These are phyloP conservation scores for Hygrophorus pudorinus DNA, from an alignment of 768 basidiomycete genomes.

Conservation along the genomic window DNA sequence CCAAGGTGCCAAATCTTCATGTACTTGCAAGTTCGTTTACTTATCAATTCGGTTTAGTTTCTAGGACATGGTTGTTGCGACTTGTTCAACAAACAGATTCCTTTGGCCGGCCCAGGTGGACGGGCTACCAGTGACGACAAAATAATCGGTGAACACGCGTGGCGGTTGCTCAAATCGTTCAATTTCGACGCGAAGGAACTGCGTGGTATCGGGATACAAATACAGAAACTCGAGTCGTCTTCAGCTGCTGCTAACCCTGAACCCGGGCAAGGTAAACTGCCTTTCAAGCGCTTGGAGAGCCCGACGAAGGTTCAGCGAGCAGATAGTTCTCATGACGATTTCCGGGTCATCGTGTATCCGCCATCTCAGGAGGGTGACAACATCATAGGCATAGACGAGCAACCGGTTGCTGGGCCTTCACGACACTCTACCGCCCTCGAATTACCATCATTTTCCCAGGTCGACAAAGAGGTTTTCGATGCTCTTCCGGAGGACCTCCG, in stretches of 20 bases:
- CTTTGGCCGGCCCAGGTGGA: slow-evolving; percentile 50
- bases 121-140: slow-evolving; percentile 63
- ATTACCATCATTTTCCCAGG: slow-evolving; percentile 66
- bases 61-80: slow-evolving; percentile 87
- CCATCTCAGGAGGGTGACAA: slow-evolving; percentile 11
- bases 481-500: slow-evolving; percentile 64
- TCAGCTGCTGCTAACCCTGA: slow-evolving; percentile 22
- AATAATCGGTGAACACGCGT: slow-evolving; percentile 68
- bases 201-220: slow-evolving; percentile 87
- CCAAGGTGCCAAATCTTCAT: slow-evolving; percentile 51
- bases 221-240: slow-evolving; percentile 71
- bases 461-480: slow-evolving; percentile 61
- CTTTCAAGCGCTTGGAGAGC: slow-evolving; percentile 34
- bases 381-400: slow-evolving; percentile 4
- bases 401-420: slow-evolving; percentile 11
- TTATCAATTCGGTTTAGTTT: slow-evolving; percentile 40
- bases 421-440: slow-evolving; percentile 17
- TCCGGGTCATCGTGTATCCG: slow-evolving; percentile 12
- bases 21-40: neutral
- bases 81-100: slow-evolving; percentile 63
- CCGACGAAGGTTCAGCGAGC: slow-evolving; percentile 5
- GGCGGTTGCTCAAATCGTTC: slow-evolving; percentile 63
- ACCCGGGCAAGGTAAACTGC: slow-evolving; percentile 49
- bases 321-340: slow-evolving; percentile 1
- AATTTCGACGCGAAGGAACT: slow-evolving; percentile 77